Percentiles rank a stretch among this genome's conserved stretches.
These are phyloP conservation scores for Platanus orientalis DNA, from an alignment of 164 flowering plant species.

Conservation along the genomic window DNA sequence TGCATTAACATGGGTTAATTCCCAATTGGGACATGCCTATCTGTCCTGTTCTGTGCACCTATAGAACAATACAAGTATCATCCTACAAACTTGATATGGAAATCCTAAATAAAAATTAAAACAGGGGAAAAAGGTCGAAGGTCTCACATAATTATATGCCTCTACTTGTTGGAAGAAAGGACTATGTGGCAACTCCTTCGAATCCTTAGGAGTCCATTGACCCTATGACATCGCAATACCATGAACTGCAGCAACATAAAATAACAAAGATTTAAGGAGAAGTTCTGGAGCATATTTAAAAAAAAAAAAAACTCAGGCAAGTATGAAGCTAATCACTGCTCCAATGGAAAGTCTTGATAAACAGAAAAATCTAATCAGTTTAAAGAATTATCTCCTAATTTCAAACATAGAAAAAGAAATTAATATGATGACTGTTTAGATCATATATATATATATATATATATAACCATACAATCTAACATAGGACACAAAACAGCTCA, in stretches of 20 bases:
- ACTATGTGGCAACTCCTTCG: conserved; percentile 83
- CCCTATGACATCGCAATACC: conserved; percentile 51
- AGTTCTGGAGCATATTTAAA: no score
- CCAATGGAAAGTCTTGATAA: conserved; percentile 63
- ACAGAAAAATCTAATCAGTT: conserved; percentile 78
- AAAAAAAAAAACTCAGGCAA: conserved; percentile 91
- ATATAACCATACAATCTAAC: not conserved
- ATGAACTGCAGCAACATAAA: conserved; percentile 10
- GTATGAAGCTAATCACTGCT: conserved; percentile 59
- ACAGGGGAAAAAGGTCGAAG: not conserved
- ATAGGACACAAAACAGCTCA: not conserved
- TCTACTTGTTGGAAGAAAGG: conserved; percentile 95
- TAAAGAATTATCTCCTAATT: conserved; percentile 81
- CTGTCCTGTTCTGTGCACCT: conserved; percentile 96
- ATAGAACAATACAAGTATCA: not conserved
- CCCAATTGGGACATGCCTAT: conserved; percentile 94
- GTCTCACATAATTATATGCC: conserved; percentile 83
- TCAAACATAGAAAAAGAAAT: conserved; percentile 55
- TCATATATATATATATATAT: no score
- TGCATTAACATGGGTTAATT: conserved; percentile 93
- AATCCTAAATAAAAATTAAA: not conserved
- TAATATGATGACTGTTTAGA: not conserved
- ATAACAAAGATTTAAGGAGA: not conserved
- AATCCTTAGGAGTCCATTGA: conserved; percentile 58
- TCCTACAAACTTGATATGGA: not conserved